Evolutionary conservation across 2,329 filamentous ascomycete genomes (phyloP), one percentile per base, ranked within the genome.

Genomic region (Ploettnerulaceae sp.): DNA sequence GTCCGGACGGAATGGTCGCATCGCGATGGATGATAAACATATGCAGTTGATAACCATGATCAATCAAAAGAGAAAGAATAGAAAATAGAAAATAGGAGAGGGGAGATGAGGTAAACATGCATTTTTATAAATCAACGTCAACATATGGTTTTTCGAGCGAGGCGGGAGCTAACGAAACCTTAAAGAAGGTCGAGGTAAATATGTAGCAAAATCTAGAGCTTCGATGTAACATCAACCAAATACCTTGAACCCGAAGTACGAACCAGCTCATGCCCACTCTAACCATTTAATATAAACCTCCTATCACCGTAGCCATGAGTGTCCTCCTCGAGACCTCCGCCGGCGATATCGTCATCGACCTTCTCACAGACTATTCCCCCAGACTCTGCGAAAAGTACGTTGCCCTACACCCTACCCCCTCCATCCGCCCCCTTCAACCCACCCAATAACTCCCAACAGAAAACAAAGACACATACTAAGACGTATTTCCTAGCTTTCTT

Each of bases 311-410:
- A 32, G 62, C 29, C 40, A 97, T 97, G 91, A 95, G 89, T 53
- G 91, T 95, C 45, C 77, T 97, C 22, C 75, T 98, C 40, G 91
- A 98, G 70, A 96, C 93, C 25, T 95, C 86, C 48, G 79, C 84
- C 1, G 91, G 91, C 62, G 93, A 98, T 67, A 86, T 98, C 62
- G 91, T 95, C 55, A 89, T 97, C 61, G 91, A 98, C 66, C 76
- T 98, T 18, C 73, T 95, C 51, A 82, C 93, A 41, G 87, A 95
- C 58, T 86, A 91, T 64, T 87, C 89, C 31, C 93, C 91, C 1
- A 91, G 84, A 67, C 82, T 89, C 58, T 97, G 91, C 73, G 86
- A 96, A 71, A 98, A 97, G 89, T 94, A 73, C 74, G 86, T 75
- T n/a, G 26, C 34, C 24, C 44, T 33, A 7, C 31, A 3, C 31